Conservation (phyloP, 2,329 filamentous ascomycete species). For the Aspergillus thermomutatus region DNA sequence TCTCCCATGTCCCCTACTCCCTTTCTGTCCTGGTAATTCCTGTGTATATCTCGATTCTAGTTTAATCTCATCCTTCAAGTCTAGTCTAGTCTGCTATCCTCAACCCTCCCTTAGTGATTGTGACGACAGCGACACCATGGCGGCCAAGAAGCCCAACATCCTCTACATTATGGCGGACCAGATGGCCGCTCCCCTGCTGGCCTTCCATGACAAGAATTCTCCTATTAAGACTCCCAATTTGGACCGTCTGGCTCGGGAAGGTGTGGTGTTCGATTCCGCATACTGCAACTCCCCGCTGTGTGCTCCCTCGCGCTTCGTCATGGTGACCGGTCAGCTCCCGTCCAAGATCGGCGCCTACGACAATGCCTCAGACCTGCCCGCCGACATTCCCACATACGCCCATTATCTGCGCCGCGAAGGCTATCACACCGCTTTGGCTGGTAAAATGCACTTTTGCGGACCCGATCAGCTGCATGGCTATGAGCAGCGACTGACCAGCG, state of each 20-base stretch:
- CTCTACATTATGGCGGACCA: constrained; percentile 97
- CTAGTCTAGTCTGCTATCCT: neutral
- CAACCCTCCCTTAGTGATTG: neutral
- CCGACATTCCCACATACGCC: constrained; percentile 85
- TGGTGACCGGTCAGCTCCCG: constrained; percentile 88
- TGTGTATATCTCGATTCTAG: neutral
- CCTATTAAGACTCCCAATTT: constrained; percentile 91
- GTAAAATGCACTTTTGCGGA: constrained; percentile 97
- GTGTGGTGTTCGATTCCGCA: constrained; percentile 88
- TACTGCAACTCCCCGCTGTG: constrained; percentile 94
- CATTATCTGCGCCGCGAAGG: constrained; percentile 82
- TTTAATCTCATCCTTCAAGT: neutral
- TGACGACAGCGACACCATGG: constrained; percentile 23
- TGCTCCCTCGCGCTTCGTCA: constrained; percentile 87
- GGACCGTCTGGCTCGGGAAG: constrained; percentile 73
- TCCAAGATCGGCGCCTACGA: constrained; percentile 91
- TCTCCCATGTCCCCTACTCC: neutral
- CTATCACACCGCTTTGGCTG: constrained; percentile 86
- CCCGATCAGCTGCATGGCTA: constrained; percentile 89
- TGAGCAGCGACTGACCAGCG: constrained; percentile 85
- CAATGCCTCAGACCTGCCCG: constrained; percentile 80
- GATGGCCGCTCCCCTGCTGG: constrained; percentile 82
- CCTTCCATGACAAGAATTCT: constrained; percentile 85
- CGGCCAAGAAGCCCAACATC: constrained; percentile 64
- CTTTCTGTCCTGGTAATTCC: neutral